A percentile compares a stretch with the other conserved stretches of the same genome.
Conservation (phyloP, 2,329 filamentous ascomycete species). For the Tolypocladium album region DNA sequence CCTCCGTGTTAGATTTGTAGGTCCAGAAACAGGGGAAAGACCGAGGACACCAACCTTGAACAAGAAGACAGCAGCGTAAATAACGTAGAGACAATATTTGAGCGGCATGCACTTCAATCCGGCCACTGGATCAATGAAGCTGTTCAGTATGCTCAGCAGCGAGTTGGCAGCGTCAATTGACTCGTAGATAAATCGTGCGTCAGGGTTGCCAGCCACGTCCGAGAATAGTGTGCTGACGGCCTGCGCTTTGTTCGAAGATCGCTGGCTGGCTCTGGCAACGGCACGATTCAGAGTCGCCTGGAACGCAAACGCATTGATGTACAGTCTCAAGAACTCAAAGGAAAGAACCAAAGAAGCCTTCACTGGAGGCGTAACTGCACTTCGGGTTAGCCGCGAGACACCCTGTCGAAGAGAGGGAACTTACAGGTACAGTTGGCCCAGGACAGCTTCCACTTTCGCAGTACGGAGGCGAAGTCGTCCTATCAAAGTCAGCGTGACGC, state of each 20-base stretch:
- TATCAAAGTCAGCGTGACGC: conserved; percentile 1
- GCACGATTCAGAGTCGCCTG: conserved; percentile 53
- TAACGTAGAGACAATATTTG: conserved; percentile 50
- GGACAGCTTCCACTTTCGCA: conserved; percentile 59
- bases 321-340: conserved; percentile 62
- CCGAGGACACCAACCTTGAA: conserved; percentile 40
- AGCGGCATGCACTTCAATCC: conserved; percentile 54
- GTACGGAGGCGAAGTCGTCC: conserved; percentile 59
- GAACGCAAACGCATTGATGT: conserved; percentile 67
- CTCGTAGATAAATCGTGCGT: conserved; percentile 57
- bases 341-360: conserved; percentile 59
- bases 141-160: conserved; percentile 48
- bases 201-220: conserved; percentile 48
- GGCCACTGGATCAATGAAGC: conserved; percentile 45
- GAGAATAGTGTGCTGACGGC: conserved; percentile 31
- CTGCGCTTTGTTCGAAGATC: conserved; percentile 20
- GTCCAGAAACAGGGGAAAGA: no score
- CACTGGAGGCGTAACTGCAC: conserved; percentile 48
- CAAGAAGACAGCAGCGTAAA: conserved; percentile 54
- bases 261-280: conserved; percentile 20
- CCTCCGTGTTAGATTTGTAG: neutral
- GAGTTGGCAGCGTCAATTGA: conserved; percentile 54
- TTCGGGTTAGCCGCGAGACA: neutral
- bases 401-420: conserved; percentile 8
- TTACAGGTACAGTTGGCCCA: conserved; percentile 57